These are phyloP conservation scores for Jacaranda copaia DNA, from an alignment of 257 asterid species.

Conservation along the genomic window DNA sequence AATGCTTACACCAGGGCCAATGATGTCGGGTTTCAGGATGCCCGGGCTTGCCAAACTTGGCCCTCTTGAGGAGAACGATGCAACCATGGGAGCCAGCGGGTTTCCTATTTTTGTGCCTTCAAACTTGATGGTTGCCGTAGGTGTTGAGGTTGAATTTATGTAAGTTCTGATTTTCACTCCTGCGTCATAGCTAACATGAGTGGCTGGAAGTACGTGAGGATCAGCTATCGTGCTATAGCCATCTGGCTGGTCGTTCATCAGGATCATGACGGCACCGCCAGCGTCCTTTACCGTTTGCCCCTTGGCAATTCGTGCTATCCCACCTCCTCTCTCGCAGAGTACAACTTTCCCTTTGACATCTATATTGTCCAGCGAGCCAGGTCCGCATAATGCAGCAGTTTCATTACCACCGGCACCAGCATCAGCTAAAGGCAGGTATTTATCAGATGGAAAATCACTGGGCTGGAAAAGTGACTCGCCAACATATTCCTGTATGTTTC, in stretches of 20 bases:
- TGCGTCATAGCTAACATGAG: constrained; percentile 48
- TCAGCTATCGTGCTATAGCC: constrained; percentile 48
- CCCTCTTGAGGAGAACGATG: constrained; percentile 60
- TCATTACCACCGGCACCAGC: constrained; percentile 40
- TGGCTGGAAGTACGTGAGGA: constrained; percentile 54
- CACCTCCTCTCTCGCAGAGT: constrained; percentile 51
- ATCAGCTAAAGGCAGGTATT: constrained; percentile 33
- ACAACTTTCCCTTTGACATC: constrained; percentile 53
- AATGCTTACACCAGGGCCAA: constrained; percentile 62
- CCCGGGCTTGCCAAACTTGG: constrained; percentile 59
- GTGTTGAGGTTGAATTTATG: constrained; percentile 44
- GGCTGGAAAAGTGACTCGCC: constrained; percentile 52
- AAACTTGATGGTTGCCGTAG: constrained; percentile 43
- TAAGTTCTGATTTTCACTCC: constrained; percentile 45
- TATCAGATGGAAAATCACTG: constrained; percentile 25
- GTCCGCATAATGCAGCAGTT: constrained; percentile 36
- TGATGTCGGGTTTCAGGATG: constrained; percentile 57
- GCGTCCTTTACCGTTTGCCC: constrained; percentile 52
- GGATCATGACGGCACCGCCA: constrained; percentile 60
- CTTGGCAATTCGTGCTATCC: constrained; percentile 44
- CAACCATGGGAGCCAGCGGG: constrained; percentile 39
- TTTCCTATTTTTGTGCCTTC: constrained; percentile 47
- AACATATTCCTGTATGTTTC: constrained; percentile 26
- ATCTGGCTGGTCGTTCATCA: constrained; percentile 42
- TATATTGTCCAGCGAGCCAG: constrained; percentile 34